phyloP scores from a whole-genome alignment of 495 filamentous ascomycete species.

The Penicillium herquei region DNA sequence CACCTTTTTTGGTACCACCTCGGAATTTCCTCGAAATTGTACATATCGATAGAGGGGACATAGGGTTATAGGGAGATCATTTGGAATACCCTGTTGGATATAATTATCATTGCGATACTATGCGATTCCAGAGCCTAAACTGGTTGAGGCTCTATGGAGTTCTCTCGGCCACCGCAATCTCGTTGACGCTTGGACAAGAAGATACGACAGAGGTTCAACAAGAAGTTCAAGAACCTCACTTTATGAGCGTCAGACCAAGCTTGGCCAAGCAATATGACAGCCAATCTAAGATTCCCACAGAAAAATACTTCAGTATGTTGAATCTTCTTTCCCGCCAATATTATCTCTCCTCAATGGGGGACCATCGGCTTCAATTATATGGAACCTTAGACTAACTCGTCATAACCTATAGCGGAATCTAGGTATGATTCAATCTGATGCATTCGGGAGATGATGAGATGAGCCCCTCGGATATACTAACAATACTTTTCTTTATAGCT shows the following conservation, averaged over 20 bases:
- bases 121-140: slow-evolving; percentile 11
- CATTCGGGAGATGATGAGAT: background rate
- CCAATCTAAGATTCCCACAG: slow-evolving; percentile 40
- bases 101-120: background rate
- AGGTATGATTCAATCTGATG: slow-evolving; percentile 39
- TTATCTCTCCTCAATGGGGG: background rate
- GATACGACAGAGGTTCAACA: background rate
- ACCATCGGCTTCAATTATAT: no score
- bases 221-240: slow-evolving; percentile 19
- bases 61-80: slow-evolving; percentile 1
- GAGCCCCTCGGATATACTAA: slow-evolving; percentile 1
- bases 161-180: slow-evolving; percentile 13
- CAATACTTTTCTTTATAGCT: slow-evolving; percentile 32
- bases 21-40: background rate
- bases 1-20: no score
- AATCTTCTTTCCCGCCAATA: background rate
- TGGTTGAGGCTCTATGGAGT: slow-evolving; percentile 24
- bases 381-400: slow-evolving; percentile 8
- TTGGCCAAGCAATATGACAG: slow-evolving; percentile 50
- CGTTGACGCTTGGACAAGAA: background rate
- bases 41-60: slow-evolving; percentile 6
- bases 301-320: slow-evolving; percentile 62
- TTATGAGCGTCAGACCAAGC: slow-evolving; percentile 41
- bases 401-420: slow-evolving; percentile 48
- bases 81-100: background rate